A percentile compares a stretch with the other conserved stretches of the same genome.
phyloP scores from a whole-genome alignment of 345 rosid genomes.

The Diplotaxis tenuifolia region DNA sequence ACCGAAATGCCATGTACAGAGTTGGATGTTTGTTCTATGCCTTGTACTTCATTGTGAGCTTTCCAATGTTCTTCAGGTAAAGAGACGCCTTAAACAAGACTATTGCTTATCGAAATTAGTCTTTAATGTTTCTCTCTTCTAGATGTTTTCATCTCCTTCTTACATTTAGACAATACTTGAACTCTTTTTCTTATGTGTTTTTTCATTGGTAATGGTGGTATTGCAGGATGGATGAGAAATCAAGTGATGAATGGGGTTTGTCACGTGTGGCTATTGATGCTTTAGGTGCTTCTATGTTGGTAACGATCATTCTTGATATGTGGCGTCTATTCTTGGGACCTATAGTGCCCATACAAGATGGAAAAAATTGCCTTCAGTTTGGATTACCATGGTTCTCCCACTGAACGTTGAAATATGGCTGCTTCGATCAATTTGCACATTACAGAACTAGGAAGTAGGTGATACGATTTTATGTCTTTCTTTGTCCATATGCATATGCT shows the following conservation, averaged over 20 bases:
- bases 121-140: neutral
- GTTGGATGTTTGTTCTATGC: slow-evolving; percentile 97
- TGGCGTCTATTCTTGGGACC: slow-evolving; percentile 97
- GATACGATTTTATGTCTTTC: neutral
- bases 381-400: slow-evolving; percentile 79
- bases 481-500: neutral
- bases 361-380: slow-evolving; percentile 59
- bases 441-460: neutral
- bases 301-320: slow-evolving; percentile 85
- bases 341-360: slow-evolving; percentile 54
- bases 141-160: neutral
- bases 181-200: neutral
- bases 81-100: slow-evolving; percentile 8
- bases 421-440: slow-evolving; percentile 3
- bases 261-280: slow-evolving; percentile 87
- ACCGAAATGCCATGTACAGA: slow-evolving; percentile 89
- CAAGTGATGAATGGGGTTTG: slow-evolving; percentile 72
- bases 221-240: slow-evolving; percentile 86
- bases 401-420: slow-evolving; percentile 16
- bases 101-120: neutral
- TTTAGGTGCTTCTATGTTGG: slow-evolving; percentile 94
- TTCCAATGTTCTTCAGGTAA: slow-evolving; percentile 98
- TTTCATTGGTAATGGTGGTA: neutral
- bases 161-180: neutral
- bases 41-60: slow-evolving; percentile 91